These are phyloP conservation scores for Rosa persica DNA, from an alignment of 306 rosid species.

Conservation along the genomic window DNA sequence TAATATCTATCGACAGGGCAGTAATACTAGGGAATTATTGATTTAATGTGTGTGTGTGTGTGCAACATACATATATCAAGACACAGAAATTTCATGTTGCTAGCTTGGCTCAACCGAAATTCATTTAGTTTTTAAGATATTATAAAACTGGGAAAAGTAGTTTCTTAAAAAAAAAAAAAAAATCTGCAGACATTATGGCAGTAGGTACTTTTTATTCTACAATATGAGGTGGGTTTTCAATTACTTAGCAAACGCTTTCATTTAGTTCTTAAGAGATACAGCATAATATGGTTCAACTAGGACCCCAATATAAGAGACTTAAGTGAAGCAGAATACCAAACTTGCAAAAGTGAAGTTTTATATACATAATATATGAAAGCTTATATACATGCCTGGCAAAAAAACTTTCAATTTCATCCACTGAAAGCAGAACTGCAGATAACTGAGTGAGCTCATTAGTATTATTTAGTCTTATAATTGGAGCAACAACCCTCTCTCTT, in stretches of 20 bases:
- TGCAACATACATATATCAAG: not conserved
- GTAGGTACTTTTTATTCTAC: not conserved
- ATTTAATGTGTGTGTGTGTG: not conserved
- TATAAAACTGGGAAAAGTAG: not conserved
- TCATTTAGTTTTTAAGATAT: not conserved
- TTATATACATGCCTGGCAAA: conserved; percentile 48
- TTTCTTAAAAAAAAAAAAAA: not conserved
- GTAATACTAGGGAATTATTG: not conserved
- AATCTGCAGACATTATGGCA: not conserved
- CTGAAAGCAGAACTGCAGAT: conserved; percentile 67
- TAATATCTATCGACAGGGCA: not conserved
- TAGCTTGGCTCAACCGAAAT: not conserved
- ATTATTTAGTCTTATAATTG: conserved; percentile 55
- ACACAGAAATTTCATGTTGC: not conserved
- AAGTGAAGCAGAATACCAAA: not conserved
- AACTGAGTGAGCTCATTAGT: conserved; percentile 43
- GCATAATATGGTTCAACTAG: not conserved
- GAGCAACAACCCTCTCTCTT: conserved; percentile 77
- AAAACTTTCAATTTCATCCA: conserved; percentile 66
- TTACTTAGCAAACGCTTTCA: not conserved
- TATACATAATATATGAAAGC: not conserved
- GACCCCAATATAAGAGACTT: not conserved
- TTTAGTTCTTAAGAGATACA: not conserved
- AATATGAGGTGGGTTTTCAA: not conserved
- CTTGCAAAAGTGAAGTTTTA: conserved; percentile 1